These are phyloP conservation scores for Lunasporangiospora selenospora DNA, from an alignment of 192 early-diverging fungal genomes.

Conservation along the genomic window DNA sequence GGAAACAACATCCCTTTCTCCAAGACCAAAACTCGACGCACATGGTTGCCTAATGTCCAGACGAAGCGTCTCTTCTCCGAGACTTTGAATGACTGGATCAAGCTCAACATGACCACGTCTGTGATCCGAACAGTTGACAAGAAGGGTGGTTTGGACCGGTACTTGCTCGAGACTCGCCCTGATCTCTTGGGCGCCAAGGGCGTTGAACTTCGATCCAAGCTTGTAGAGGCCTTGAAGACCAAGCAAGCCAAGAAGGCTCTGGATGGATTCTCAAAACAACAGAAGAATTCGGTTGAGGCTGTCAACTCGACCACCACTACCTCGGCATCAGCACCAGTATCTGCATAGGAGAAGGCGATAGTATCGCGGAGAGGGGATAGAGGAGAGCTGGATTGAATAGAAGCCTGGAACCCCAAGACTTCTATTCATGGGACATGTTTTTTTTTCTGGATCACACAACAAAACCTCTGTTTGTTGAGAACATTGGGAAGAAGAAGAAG, in stretches of 20 bases:
- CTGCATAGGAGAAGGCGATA: too few species aligned
- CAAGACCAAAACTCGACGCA: conserved; percentile 77
- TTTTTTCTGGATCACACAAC: too few species aligned
- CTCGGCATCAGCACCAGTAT: conserved; percentile 7
- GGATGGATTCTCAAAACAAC: neutral
- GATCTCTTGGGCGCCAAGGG: conserved; percentile 62
- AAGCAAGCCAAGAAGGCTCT: conserved; percentile 55
- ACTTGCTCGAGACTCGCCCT: conserved; percentile 71
- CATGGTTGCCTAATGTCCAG: conserved; percentile 82
- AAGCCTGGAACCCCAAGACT: too few species aligned
- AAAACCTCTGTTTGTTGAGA: too few species aligned
- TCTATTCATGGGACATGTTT: too few species aligned
- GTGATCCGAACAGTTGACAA: conserved; percentile 82
- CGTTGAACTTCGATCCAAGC: conserved; percentile 36
- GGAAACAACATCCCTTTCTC: conserved; percentile 69
- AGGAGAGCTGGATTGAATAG: too few species aligned
- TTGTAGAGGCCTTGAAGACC: conserved; percentile 60
- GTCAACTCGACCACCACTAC: conserved; percentile 1
- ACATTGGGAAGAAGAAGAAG: too few species aligned
- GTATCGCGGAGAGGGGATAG: too few species aligned
- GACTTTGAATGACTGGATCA: conserved; percentile 59
- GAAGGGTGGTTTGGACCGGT: conserved; percentile 83
- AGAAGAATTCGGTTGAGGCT: conserved; percentile 3
- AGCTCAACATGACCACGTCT: conserved; percentile 69
- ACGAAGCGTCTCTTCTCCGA: conserved; percentile 70